These are phyloP conservation scores for Hymenotorrendiella dingleyae DNA, from an alignment of 2,329 filamentous ascomycete genomes.

Conservation along the genomic window DNA sequence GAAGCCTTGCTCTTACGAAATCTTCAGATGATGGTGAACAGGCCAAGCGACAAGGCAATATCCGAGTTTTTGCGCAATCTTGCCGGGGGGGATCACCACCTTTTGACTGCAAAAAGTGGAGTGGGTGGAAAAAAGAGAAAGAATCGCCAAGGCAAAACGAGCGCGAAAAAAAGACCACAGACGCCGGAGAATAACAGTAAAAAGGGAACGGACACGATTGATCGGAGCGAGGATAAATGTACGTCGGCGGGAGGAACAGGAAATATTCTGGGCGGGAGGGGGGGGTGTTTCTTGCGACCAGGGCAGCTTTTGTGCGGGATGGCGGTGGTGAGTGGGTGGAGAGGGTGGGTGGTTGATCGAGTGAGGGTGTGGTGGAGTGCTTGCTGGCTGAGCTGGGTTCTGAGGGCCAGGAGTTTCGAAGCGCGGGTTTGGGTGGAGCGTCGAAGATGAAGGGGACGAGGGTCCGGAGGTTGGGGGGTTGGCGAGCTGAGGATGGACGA, in stretches of 20 bases:
- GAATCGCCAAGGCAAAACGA: constrained; percentile 13
- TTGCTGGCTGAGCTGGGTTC: neutral
- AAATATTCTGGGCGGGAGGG: neutral
- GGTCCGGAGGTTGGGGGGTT: constrained; percentile 5
- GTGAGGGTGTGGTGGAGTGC: neutral
- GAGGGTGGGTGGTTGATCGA: neutral
- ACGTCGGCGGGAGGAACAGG: constrained; percentile 8
- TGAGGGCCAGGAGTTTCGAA: neutral
- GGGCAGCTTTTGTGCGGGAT: neutral
- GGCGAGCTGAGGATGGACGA: constrained; percentile 18
- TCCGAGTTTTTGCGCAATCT: constrained; percentile 27
- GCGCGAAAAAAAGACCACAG: constrained; percentile 9
- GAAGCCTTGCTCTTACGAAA: constrained; percentile 29
- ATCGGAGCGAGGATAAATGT: constrained; percentile 29
- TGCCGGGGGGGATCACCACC: constrained; percentile 13
- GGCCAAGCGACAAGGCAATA: constrained; percentile 27
- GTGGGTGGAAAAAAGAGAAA: constrained; percentile 20
- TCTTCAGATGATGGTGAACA: constrained; percentile 18
- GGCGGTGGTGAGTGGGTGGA: neutral
- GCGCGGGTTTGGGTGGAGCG: neutral
- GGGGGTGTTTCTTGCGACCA: constrained; percentile 8
- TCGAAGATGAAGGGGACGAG: constrained; percentile 3
- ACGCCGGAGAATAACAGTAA: constrained; percentile 21
- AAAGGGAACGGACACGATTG: constrained; percentile 18
- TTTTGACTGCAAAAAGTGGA: constrained; percentile 26